Percentiles rank a stretch among this genome's conserved stretches.
These are phyloP conservation scores for Acer saccharum DNA, from an alignment of 345 rosid genomes.

Conservation along the genomic window DNA sequence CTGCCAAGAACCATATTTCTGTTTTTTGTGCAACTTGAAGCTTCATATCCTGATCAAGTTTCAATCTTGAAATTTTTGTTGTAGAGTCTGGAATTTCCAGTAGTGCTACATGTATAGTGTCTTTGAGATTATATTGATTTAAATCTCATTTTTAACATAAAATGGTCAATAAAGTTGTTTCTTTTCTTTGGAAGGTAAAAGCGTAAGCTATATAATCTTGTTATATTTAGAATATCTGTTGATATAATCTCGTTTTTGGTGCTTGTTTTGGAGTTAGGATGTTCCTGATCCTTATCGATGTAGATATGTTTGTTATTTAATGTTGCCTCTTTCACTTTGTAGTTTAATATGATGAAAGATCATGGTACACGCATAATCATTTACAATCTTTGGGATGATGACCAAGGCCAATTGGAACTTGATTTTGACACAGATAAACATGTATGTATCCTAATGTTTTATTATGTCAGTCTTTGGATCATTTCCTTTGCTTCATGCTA, in stretches of 20 bases:
- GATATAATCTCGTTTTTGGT: neutral
- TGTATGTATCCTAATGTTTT: constrained; percentile 44
- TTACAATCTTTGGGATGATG: constrained; percentile 97
- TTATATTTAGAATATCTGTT: neutral
- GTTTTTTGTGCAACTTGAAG: neutral
- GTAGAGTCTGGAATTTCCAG: neutral
- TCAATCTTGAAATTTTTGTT: neutral
- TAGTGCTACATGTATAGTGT: neutral
- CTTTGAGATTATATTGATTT: neutral
- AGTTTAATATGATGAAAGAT: constrained; percentile 75
- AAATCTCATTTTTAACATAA: neutral
- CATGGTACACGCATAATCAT: constrained; percentile 84
- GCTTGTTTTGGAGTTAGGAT: constrained; percentile 2
- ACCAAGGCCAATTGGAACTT: constrained; percentile 77
- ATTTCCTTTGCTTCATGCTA: neutral
- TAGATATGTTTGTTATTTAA: constrained; percentile 6
- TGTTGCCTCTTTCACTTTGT: constrained; percentile 24
- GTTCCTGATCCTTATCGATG: neutral
- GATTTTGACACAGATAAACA: constrained; percentile 76
- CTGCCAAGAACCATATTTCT: neutral
- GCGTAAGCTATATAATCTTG: neutral
- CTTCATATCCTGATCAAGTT: neutral
- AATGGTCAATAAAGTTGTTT: neutral
- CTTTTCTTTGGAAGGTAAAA: neutral
- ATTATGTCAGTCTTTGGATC: constrained; percentile 6